A percentile compares a stretch with the other conserved stretches of the same genome.
phyloP scores from a whole-genome alignment of 108 stramenopile genomes.

The Aurantiochytrium sp. region DNA sequence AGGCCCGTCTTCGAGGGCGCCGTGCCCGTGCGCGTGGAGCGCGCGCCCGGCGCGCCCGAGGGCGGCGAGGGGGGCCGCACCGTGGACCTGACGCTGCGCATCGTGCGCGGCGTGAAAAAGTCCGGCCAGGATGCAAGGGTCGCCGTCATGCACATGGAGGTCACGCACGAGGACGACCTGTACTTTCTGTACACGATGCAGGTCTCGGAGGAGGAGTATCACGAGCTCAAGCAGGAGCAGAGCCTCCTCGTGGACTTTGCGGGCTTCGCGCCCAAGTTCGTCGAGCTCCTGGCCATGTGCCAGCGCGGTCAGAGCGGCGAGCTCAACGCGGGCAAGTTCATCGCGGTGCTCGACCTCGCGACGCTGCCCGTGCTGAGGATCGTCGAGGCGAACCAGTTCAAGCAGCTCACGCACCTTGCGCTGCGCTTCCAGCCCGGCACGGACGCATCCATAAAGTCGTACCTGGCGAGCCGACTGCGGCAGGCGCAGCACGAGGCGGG shows the following conservation, averaged over 20 bases:
- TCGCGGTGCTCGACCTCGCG: conserved; percentile 39
- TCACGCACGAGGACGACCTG: conserved; percentile 51
- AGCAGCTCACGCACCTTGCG: conserved; percentile 54
- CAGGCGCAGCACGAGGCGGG: conserved; percentile 16
- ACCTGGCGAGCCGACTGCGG: conserved; percentile 51
- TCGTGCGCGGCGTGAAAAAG: conserved; percentile 10
- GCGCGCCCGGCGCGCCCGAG: background rate
- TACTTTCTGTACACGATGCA: conserved; percentile 58
- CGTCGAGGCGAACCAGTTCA: conserved; percentile 57
- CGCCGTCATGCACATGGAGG: conserved; percentile 48
- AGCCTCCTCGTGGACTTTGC: conserved; percentile 57
- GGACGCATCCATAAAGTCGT: conserved; percentile 47
- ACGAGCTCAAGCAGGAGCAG: conserved; percentile 53
- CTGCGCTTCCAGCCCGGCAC: conserved; percentile 45
- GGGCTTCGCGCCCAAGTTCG: conserved; percentile 49
- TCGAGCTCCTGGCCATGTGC: conserved; percentile 49
- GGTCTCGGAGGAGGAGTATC: conserved; percentile 57
- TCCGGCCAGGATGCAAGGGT: conserved; percentile 31
- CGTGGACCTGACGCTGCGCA: background rate
- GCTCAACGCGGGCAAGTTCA: conserved; percentile 30
- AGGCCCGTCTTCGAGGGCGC: background rate
- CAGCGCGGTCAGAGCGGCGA: background rate
- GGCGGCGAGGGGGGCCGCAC: background rate
- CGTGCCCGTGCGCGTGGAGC: background rate
- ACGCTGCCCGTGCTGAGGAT: conserved; percentile 39